These are phyloP conservation scores for Cryptococcus neoformans DNA, from an alignment of 1,284 basidiomycete genomes.

Conservation along the genomic window DNA sequence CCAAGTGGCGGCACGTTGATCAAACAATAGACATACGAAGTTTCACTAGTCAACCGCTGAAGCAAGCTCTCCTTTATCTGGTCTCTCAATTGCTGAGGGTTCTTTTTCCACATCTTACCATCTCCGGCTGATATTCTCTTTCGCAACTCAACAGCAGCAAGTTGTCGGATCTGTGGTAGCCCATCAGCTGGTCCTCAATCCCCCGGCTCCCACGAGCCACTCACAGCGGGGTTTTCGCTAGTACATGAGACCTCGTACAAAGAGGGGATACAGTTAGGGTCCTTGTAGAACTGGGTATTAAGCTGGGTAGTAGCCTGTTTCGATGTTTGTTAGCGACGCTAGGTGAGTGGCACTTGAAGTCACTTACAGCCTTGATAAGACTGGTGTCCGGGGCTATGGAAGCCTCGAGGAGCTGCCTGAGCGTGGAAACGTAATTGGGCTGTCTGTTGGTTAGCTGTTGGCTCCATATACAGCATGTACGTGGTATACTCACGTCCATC, in stretches of 20 bases:
- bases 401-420: constrained; percentile 80
- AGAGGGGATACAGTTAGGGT: constrained; percentile 83
- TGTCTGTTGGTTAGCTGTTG: constrained; percentile 2
- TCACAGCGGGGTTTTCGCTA: constrained; percentile 64
- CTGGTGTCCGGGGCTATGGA: constrained; percentile 82
- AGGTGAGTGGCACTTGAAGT: background rate
- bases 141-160: constrained; percentile 95
- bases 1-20: background rate
- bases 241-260: constrained; percentile 84
- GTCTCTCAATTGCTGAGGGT: constrained; percentile 66
- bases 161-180: constrained; percentile 76
- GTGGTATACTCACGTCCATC: constrained; percentile 22
- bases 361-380: constrained; percentile 73
- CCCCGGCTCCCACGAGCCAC: constrained; percentile 21
- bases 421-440: constrained; percentile 56
- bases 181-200: background rate
- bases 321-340: constrained; percentile 8
- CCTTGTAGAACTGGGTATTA: constrained; percentile 89
- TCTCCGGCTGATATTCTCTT: constrained; percentile 83
- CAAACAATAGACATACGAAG: constrained; percentile 57
- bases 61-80: constrained; percentile 86
- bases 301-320: constrained; percentile 82
- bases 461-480: background rate
- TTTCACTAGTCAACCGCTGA: constrained; percentile 72
- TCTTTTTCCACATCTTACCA: constrained; percentile 78